A percentile compares a stretch with the other conserved stretches of the same genome.
These are phyloP conservation scores for Aspergillus ustus DNA, from an alignment of 2,329 filamentous ascomycete genomes.

Conservation along the genomic window DNA sequence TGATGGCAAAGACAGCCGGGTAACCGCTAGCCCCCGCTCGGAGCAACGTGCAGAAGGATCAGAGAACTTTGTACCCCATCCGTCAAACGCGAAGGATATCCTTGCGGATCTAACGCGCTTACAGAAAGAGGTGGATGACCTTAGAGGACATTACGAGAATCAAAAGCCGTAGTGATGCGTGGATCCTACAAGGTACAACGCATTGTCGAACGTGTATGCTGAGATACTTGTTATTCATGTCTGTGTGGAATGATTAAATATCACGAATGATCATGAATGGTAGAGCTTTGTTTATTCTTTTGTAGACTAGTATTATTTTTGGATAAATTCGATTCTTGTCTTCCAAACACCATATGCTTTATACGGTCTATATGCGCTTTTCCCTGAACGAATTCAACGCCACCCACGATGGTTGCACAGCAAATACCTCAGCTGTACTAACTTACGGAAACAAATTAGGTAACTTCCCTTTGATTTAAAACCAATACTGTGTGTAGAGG, in stretches of 20 bases:
- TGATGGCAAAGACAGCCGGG: conserved; percentile 26
- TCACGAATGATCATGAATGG: conserved; percentile 2
- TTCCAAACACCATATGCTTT: not conserved
- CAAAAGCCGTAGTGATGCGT: conserved; percentile 34
- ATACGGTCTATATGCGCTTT: not conserved
- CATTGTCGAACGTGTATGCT: not conserved
- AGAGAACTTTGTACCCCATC: conserved; percentile 38
- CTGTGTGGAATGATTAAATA: conserved; percentile 8
- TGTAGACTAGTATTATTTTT: not conserved
- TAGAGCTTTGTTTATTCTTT: not conserved
- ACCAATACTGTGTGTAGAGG: no score
- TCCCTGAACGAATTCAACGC: not conserved
- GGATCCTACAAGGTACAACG: not conserved
- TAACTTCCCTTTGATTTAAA: no score
- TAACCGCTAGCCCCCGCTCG: conserved; percentile 19
- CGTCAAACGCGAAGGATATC: conserved; percentile 60
- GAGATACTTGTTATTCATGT: conserved; percentile 13
- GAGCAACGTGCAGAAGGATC: conserved; percentile 21
- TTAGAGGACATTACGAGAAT: conserved; percentile 45
- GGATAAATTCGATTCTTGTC: not conserved
- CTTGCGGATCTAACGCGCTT: conserved; percentile 73
- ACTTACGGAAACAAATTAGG: no score
- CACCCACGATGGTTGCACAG: not conserved
- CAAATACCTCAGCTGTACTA: not conserved
- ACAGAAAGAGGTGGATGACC: conserved; percentile 74